Conservation (phyloP, 148 eudicot species). For the Simmondsia chinensis region DNA sequence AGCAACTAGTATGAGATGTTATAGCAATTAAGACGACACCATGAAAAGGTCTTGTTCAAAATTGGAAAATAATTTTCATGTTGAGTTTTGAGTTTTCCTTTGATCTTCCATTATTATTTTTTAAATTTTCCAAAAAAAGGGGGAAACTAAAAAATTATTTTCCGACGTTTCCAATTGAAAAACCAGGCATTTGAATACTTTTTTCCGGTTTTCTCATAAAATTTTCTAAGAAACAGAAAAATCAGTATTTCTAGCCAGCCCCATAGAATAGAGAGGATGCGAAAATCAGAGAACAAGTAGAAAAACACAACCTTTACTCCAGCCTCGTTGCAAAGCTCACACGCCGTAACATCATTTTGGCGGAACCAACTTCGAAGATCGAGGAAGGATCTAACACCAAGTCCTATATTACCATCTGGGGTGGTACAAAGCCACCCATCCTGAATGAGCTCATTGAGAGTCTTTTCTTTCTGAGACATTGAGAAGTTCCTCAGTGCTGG, state of each 20-base stretch:
- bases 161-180: no score
- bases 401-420: constrained; percentile 62
- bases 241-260: no score
- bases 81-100: no score
- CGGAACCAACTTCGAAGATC: constrained; percentile 97
- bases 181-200: no score
- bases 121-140: no score
- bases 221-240: not conserved
- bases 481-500: constrained; percentile 75
- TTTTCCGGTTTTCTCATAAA: no score
- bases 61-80: no score
- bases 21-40: no score
- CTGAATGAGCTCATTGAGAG: constrained; percentile 58
- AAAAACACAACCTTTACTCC: constrained; percentile 56
- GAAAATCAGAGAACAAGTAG: not conserved
- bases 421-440: constrained; percentile 76
- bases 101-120: no score
- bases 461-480: constrained; percentile 82
- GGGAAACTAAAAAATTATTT: no score
- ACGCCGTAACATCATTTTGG: constrained; percentile 62
- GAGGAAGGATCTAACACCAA: constrained; percentile 87
- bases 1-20: no score
- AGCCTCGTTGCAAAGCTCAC: constrained; percentile 94
- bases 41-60: no score
- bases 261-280: not conserved